Conservation (phyloP, 495 filamentous ascomycete species). For the Aspergillus heteromorphus region DNA sequence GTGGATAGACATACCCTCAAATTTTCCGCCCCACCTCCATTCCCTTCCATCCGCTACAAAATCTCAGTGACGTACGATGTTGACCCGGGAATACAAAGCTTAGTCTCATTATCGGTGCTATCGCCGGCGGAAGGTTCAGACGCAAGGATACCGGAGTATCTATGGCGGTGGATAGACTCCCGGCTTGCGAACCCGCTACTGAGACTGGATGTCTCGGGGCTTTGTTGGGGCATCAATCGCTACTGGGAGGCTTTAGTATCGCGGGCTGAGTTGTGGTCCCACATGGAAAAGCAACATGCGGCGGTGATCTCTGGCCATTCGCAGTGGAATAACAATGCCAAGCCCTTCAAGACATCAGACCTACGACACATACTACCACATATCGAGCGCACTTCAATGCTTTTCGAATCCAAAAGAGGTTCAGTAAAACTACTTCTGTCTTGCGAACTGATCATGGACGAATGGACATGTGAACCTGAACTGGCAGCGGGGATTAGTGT, state of each 20-base stretch:
- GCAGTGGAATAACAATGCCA: neutral
- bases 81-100: constrained; percentile 31
- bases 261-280: constrained; percentile 36
- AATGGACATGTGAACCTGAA: constrained; percentile 39
- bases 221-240: constrained; percentile 40
- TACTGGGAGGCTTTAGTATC: constrained; percentile 39
- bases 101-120: constrained; percentile 29
- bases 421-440: constrained; percentile 25
- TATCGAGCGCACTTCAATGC: constrained; percentile 36
- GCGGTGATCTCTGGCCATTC: constrained; percentile 7
- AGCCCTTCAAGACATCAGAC: constrained; percentile 18
- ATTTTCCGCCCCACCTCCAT: constrained; percentile 33
- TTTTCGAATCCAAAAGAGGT: constrained; percentile 24
- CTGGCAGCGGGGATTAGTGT: constrained; percentile 32
- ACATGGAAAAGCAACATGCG: constrained; percentile 25
- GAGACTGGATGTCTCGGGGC: constrained; percentile 36
- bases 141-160: constrained; percentile 22
- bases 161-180: constrained; percentile 39
- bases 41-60: constrained; percentile 32
- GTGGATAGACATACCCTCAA: constrained; percentile 34
- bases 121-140: constrained; percentile 18
- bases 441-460: constrained; percentile 31
- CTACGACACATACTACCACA: constrained; percentile 32
- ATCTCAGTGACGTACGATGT: constrained; percentile 36
- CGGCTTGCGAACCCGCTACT: constrained; percentile 33